Evolutionary conservation across 768 basidiomycete species (phyloP), one percentile per base, ranked within the genome.

Genomic region (Phlebiopsis flavidoalba): DNA sequence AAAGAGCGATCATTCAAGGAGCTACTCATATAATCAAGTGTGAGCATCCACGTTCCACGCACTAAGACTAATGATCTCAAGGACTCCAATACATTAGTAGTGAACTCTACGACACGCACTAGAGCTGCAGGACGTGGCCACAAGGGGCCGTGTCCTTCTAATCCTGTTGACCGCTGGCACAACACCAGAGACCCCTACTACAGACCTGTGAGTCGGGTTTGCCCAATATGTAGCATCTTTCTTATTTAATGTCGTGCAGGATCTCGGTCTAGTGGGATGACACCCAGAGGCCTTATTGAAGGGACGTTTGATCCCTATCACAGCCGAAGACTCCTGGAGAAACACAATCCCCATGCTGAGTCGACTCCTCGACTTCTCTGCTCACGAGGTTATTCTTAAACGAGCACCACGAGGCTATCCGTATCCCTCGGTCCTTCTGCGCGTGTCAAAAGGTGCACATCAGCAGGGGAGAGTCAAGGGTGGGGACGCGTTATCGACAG

Each of bases 251-350:
- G n/a, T n/a, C n/a, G 15, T 17, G 21, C 59, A 79, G 77, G 77
- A 79, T 60, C 72, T 80, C 19, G 78, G 78, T 0, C 78, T n/a
- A n/a, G n/a, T n/a, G 79, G 69, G 78, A 77, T 33, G 77, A 79
- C 11, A 79, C 78, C 64, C 77, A 78, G 64, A 75, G 78, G 0
- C 73, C 77, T 31, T n/a, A n/a, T 31, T 31, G 26, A 31, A 31
- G 26, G n/a, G n/a, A 31, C 6, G 26, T 31, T n/a, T 31, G 26
- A 31, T n/a, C 74, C 57, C 70, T 72, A 58, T 79, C 26, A 64
- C 71, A 10, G 69, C 6, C 26, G 26, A 31, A n/a, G 69, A 0
- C 70, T 76, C 8, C 71, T 79, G 6, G 53, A 60, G 12, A 63
- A 72, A 46, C 64, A 77, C 65, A 72, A 73, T 58, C 70, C 75